These are phyloP conservation scores for Neospora caninum DNA, from an alignment of 169 alveolate species.

Conservation along the genomic window DNA sequence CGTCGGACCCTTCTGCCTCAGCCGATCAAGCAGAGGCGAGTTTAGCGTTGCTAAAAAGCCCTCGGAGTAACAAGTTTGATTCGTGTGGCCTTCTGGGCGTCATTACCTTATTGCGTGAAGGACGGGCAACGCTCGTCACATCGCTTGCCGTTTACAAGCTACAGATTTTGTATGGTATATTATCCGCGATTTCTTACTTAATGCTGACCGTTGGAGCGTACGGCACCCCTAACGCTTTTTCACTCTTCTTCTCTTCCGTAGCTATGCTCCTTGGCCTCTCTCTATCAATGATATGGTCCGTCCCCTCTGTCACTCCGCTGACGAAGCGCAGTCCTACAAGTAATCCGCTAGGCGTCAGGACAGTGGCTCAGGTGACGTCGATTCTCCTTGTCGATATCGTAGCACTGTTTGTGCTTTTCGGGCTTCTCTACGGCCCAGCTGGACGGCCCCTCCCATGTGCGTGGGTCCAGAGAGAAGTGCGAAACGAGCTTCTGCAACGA, in stretches of 20 bases:
- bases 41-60: background rate
- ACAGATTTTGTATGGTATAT: conserved; percentile 85
- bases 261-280: conserved; percentile 81
- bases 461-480: conserved; percentile 16
- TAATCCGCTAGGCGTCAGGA: conserved; percentile 22
- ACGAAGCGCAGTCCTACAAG: conserved; percentile 12
- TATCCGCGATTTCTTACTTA: conserved; percentile 84
- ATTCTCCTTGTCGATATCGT: conserved; percentile 11
- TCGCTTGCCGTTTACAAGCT: conserved; percentile 87
- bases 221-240: conserved; percentile 37
- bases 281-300: conserved; percentile 67
- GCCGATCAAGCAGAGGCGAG: background rate
- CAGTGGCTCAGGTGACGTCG: background rate
- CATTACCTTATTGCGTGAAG: conserved; percentile 70
- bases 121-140: conserved; percentile 87
- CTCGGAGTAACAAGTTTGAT: background rate
- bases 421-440: conserved; percentile 33
- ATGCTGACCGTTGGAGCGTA: conserved; percentile 71
- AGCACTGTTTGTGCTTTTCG: background rate
- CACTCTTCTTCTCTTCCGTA: conserved; percentile 81
- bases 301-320: conserved; percentile 21
- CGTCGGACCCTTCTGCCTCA: background rate
- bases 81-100: conserved; percentile 40
- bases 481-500: conserved; percentile 9
- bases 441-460: conserved; percentile 25